Evolutionary conservation across 345 rosid species (phyloP).

Genomic region (Fremontodendron californicum): DNA sequence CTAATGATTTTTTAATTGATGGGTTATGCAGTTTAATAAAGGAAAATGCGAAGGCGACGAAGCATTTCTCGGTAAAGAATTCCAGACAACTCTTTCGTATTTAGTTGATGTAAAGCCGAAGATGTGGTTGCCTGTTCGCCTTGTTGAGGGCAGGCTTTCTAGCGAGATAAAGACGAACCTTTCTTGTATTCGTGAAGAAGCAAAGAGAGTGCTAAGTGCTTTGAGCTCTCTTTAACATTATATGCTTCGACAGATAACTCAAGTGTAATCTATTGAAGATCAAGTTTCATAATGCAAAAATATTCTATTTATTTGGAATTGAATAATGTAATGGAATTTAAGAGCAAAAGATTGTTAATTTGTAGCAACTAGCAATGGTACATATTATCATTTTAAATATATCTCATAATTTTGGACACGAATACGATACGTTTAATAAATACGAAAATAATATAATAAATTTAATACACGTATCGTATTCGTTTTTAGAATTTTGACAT

Average conservation of each 20-base stretch:
- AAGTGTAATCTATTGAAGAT: not conserved
- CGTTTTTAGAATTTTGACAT: no score
- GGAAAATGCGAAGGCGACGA: slow-evolving; percentile 28
- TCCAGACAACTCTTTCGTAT: slow-evolving; percentile 57
- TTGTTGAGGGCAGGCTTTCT: slow-evolving; percentile 82
- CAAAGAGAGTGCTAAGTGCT: slow-evolving; percentile 38
- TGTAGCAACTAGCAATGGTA: no score
- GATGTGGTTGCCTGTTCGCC: slow-evolving; percentile 69
- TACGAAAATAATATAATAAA: no score
- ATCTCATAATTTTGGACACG: no score
- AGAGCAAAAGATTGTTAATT: not conserved
- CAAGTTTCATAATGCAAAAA: no score
- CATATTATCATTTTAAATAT: no score
- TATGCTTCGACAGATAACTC: not conserved
- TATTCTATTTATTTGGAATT: not conserved
- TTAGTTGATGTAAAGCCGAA: slow-evolving; percentile 72
- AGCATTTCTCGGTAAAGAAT: slow-evolving; percentile 34
- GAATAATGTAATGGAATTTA: not conserved
- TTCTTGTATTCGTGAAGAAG: slow-evolving; percentile 57
- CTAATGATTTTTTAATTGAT: not conserved
- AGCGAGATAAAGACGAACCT: slow-evolving; percentile 70
- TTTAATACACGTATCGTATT: no score
- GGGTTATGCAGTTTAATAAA: slow-evolving; percentile 38
- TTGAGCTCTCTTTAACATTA: slow-evolving; percentile 12
- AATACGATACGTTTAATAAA: no score